A percentile compares a stretch with the other conserved stretches of the same genome.
phyloP scores from a whole-genome alignment of 2,329 filamentous ascomycete species.

The Calonectria leucothoes region DNA sequence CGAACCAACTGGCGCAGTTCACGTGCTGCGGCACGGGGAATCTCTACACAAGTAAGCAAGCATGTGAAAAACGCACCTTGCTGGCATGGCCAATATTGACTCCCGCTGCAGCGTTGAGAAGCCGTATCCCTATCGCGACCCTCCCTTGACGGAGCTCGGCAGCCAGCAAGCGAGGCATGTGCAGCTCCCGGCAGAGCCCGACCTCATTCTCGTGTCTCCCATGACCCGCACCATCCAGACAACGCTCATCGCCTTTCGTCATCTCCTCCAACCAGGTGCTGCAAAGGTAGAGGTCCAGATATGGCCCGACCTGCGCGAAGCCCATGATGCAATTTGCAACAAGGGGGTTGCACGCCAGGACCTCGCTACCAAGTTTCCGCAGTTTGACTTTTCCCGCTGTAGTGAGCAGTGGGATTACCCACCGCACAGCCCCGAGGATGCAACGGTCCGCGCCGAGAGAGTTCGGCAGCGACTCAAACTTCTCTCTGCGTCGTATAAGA shows the following conservation, averaged over 20 bases:
- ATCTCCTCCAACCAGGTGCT: slow-evolving; percentile 17
- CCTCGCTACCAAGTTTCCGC: slow-evolving; percentile 28
- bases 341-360: slow-evolving; percentile 30
- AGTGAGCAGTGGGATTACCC: slow-evolving; percentile 34
- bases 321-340: slow-evolving; percentile 40
- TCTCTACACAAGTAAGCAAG: slow-evolving; percentile 5
- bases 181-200: background rate
- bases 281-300: slow-evolving; percentile 25
- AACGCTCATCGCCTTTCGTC: slow-evolving; percentile 27
- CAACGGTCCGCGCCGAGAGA: slow-evolving; percentile 32
- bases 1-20: background rate
- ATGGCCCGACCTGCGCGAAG: slow-evolving; percentile 38
- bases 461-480: slow-evolving; percentile 26
- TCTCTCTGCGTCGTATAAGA: slow-evolving; percentile 22
- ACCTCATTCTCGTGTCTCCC: slow-evolving; percentile 10
- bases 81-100: background rate
- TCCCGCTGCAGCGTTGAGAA: background rate
- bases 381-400: slow-evolving; percentile 34
- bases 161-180: background rate
- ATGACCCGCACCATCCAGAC: slow-evolving; percentile 36
- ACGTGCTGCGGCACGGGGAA: slow-evolving; percentile 13
- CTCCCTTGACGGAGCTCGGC: slow-evolving; percentile 9
- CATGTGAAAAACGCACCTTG: background rate
- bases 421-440: slow-evolving; percentile 22
- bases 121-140: background rate